Evolutionary conservation across 768 basidiomycete genomes (phyloP).

Genomic region (Astraeus odoratus): DNA sequence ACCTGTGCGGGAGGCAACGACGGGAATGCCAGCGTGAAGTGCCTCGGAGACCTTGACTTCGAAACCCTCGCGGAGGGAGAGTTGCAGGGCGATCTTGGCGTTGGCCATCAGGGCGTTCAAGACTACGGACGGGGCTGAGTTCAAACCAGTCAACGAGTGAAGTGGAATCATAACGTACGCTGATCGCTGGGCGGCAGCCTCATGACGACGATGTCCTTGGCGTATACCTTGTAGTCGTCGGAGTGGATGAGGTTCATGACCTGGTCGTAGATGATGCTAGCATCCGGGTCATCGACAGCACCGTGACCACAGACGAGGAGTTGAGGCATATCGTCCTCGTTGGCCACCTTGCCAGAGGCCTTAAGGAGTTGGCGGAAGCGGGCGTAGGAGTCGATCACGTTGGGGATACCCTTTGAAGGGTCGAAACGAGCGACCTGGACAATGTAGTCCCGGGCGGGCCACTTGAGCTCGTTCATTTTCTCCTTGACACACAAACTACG

Average conservation of each 20-base stretch:
- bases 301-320: slow-evolving; percentile 85
- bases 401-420: slow-evolving; percentile 76
- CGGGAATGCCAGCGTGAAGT: slow-evolving; percentile 83
- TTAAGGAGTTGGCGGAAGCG: slow-evolving; percentile 68
- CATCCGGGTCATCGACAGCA: slow-evolving; percentile 92
- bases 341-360: slow-evolving; percentile 34
- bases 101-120: slow-evolving; percentile 88
- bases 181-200: slow-evolving; percentile 79
- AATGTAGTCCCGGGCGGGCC: slow-evolving; percentile 81
- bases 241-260: slow-evolving; percentile 53
- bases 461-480: slow-evolving; percentile 72
- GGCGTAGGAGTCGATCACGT: slow-evolving; percentile 82
- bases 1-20: slow-evolving; percentile 80
- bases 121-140: slow-evolving; percentile 46
- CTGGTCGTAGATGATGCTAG: slow-evolving; percentile 85
- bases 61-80: slow-evolving; percentile 92
- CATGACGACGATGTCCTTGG: slow-evolving; percentile 70
- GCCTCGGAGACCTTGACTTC: slow-evolving; percentile 97
- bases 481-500: slow-evolving; percentile 67
- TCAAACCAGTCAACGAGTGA: slow-evolving; percentile 4
- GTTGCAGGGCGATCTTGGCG: slow-evolving; percentile 82
- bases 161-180: slow-evolving; percentile 37
- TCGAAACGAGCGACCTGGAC: slow-evolving; percentile 95
- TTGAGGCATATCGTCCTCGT: slow-evolving; percentile 55
- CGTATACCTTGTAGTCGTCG: slow-evolving; percentile 44